A percentile compares a stretch with the other conserved stretches of the same genome.
phyloP scores from a whole-genome alignment of 768 basidiomycete species.

The Boletus subparvulus region DNA sequence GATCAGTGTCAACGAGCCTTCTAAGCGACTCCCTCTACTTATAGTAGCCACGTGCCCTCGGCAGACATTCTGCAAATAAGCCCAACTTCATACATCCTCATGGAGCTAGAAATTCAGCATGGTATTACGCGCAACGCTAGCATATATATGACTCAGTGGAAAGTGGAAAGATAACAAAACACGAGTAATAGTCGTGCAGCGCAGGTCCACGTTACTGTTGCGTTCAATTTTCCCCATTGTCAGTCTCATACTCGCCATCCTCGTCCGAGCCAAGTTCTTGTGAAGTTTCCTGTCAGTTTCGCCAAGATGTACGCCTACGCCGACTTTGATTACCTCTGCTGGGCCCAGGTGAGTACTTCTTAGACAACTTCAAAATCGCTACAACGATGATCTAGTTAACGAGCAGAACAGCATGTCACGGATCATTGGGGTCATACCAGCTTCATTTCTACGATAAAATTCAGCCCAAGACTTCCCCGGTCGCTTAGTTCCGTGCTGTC shows the following conservation, averaged over 20 bases:
- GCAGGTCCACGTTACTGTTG: not conserved
- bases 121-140: constrained; percentile 11
- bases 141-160: not conserved
- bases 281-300: constrained; percentile 10
- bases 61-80: constrained; percentile 10
- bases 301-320: constrained; percentile 25
- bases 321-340: constrained; percentile 14
- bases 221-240: constrained; percentile 12
- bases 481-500: constrained; percentile 49
- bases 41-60: constrained; percentile 31
- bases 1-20: constrained; percentile 2
- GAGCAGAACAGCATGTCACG: not conserved
- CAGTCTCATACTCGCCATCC: constrained; percentile 24
- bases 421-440: constrained; percentile 37
- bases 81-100: constrained; percentile 2
- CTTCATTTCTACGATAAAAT: constrained; percentile 53
- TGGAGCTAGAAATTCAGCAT: not conserved
- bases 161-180: constrained; percentile 2
- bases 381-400: constrained; percentile 4
- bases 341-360: constrained; percentile 20
- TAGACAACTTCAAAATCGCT: constrained; percentile 30
- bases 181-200: not conserved
- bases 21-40: constrained; percentile 23
- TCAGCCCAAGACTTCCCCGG: constrained; percentile 60
- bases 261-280: constrained; percentile 10